phyloP scores from a whole-genome alignment of 192 early-diverging fungal species.

The Coemansia sp. region DNA sequence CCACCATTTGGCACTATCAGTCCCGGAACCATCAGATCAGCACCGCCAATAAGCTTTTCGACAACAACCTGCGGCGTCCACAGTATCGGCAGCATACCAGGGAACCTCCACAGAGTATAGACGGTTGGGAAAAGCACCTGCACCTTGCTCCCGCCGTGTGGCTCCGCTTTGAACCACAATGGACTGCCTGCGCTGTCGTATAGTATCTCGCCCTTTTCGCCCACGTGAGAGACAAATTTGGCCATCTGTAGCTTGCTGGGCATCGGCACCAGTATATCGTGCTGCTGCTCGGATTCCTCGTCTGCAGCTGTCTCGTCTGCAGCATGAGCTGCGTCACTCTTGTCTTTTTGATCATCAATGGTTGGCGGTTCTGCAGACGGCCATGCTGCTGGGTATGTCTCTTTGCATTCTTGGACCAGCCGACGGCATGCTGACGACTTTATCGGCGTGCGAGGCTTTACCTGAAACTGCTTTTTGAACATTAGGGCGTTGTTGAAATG shows the following conservation, averaged over 20 bases:
- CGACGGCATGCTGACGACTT: conserved; percentile 69
- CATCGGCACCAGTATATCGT: conserved; percentile 14
- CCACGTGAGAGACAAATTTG: conserved; percentile 68
- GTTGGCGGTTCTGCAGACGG: conserved; percentile 6
- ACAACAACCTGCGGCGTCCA: conserved; percentile 72
- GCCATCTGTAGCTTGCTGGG: conserved; percentile 63
- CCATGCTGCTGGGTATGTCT: conserved; percentile 47
- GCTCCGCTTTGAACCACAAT: conserved; percentile 65
- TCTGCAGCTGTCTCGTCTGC: conserved; percentile 33
- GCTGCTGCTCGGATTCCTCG: neutral
- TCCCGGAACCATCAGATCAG: conserved; percentile 57
- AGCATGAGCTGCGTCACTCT: conserved; percentile 5
- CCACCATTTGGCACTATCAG: conserved; percentile 32
- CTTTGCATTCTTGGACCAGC: conserved; percentile 65
- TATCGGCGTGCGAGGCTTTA: conserved; percentile 70
- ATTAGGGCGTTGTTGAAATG: conserved; percentile 28
- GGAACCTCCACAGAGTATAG: conserved; percentile 78
- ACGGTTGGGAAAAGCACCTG: conserved; percentile 68
- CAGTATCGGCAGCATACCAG: conserved; percentile 64
- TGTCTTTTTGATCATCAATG: conserved; percentile 35
- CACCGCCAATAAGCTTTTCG: conserved; percentile 74
- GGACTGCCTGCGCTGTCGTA: conserved; percentile 62
- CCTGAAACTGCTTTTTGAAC: conserved; percentile 75
- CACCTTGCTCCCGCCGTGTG: conserved; percentile 22
- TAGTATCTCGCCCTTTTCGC: conserved; percentile 66